Evolutionary conservation across 2,329 filamentous ascomycete species (phyloP).

Genomic region (Thelonectria rubi): DNA sequence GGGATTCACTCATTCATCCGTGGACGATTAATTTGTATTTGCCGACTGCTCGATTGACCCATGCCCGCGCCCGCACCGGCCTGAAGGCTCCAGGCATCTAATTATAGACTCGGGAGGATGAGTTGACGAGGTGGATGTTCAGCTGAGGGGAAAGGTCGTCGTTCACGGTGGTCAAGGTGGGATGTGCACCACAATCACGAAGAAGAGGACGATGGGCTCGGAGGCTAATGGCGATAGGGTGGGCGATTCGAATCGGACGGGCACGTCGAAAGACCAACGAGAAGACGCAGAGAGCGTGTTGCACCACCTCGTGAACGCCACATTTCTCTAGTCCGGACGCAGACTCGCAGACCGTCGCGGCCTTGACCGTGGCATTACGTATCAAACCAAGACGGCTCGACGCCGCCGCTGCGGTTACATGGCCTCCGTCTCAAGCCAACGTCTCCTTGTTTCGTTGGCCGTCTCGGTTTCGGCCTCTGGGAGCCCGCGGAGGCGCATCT

Average conservation of each 20-base stretch:
- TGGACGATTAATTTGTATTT: not conserved
- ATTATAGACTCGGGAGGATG: not conserved
- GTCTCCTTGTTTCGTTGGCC: slow-evolving; percentile 19
- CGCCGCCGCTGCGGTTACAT: not conserved
- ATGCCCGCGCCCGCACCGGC: not conserved
- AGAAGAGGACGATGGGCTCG: not conserved
- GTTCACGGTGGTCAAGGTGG: no score
- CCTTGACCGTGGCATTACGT: not conserved
- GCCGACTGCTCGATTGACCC: not conserved
- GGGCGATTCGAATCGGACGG: not conserved
- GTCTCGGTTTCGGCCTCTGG: slow-evolving; percentile 10
- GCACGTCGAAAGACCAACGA: not conserved
- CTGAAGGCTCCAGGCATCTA: not conserved
- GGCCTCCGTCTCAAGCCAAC: slow-evolving; percentile 3
- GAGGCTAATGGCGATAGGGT: not conserved
- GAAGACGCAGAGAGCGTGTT: not conserved
- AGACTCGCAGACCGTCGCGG: not conserved
- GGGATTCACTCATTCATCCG: not conserved
- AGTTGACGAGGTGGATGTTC: no score
- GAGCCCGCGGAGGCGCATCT: not conserved
- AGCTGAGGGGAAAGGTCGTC: no score
- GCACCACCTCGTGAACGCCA: not conserved
- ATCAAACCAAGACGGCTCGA: not conserved
- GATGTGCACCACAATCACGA: not conserved
- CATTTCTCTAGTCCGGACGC: not conserved